Percentiles rank a stretch among this genome's conserved stretches.
phyloP scores from a whole-genome alignment of 306 rosid genomes.

The Gastrolobium villosum region DNA sequence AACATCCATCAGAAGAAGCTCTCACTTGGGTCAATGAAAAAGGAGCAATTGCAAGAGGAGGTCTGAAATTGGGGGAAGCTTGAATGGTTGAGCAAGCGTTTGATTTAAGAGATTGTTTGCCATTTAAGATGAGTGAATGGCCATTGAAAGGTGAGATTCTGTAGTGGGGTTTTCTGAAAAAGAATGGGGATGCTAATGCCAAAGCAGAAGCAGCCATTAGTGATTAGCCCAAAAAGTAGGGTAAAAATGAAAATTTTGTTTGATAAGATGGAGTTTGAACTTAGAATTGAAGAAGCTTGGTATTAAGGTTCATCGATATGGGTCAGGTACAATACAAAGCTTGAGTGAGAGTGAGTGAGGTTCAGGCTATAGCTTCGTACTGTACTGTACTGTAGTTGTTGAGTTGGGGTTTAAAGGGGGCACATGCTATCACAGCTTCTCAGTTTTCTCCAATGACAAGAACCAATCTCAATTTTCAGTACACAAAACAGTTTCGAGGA shows the following conservation, averaged over 20 bases:
- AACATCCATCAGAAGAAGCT: slow-evolving; percentile 56
- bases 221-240: not conserved
- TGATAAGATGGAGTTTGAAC: not conserved
- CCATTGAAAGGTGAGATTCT: slow-evolving; percentile 46
- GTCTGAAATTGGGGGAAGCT: slow-evolving; percentile 30
- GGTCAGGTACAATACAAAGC: no score
- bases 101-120: slow-evolving; percentile 39
- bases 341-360: not conserved
- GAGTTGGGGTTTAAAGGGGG: not conserved
- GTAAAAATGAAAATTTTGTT: not conserved
- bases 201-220: slow-evolving; percentile 70
- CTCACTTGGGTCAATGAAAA: slow-evolving; percentile 39
- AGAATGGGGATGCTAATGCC: slow-evolving; percentile 51
- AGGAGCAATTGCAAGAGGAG: slow-evolving; percentile 42
- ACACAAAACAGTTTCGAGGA: not conserved
- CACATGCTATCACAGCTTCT: not conserved
- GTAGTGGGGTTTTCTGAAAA: slow-evolving; percentile 54
- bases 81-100: slow-evolving; percentile 41
- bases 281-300: not conserved
- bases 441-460: not conserved
- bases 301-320: slow-evolving; percentile 9
- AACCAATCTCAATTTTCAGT: not conserved
- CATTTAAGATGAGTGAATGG: slow-evolving; percentile 19
- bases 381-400: not conserved
- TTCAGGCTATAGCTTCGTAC: not conserved